phyloP scores from a whole-genome alignment of 805 yeast genomes.

The Candida silvicultrix region DNA sequence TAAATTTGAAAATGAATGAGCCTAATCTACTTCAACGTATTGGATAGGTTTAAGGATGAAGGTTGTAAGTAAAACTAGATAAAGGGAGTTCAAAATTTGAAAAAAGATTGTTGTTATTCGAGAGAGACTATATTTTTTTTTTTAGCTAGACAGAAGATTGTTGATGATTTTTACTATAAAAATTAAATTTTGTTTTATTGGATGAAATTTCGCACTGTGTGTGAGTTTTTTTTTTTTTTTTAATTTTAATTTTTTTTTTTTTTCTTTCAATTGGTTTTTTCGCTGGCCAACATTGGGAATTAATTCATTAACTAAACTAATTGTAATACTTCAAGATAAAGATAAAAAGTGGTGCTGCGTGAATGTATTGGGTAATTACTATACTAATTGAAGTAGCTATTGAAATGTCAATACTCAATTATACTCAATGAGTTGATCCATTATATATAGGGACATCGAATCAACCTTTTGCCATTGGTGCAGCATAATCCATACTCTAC shows the following conservation, averaged over 20 bases:
- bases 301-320: too few relatives aligned
- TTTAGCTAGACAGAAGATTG: not conserved
- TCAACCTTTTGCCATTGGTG: slow-evolving; percentile 11
- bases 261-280: too few relatives aligned
- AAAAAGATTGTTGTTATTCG: slow-evolving; percentile 1
- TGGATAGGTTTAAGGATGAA: not conserved
- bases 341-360: too few relatives aligned
- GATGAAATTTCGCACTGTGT: slow-evolving; percentile 12
- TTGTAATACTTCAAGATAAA: too few relatives aligned
- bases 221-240: too few relatives aligned
- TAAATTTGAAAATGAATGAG: slow-evolving; percentile 2
- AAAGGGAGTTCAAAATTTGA: too few relatives aligned
- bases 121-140: not conserved
- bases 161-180: slow-evolving; percentile 1
- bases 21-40: not conserved
- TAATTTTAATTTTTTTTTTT: too few relatives aligned
- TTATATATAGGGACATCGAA: slow-evolving; percentile 2
- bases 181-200: slow-evolving; percentile 17
- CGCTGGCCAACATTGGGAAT: not conserved
- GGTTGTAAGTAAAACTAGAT: too few relatives aligned
- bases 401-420: too few relatives aligned
- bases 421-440: too few relatives aligned
- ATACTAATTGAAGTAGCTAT: too few relatives aligned
- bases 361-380: too few relatives aligned
- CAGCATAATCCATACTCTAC: slow-evolving; percentile 6